phyloP scores from a whole-genome alignment of 2,329 filamentous ascomycete genomes.

The Parastagonospora avenae region DNA sequence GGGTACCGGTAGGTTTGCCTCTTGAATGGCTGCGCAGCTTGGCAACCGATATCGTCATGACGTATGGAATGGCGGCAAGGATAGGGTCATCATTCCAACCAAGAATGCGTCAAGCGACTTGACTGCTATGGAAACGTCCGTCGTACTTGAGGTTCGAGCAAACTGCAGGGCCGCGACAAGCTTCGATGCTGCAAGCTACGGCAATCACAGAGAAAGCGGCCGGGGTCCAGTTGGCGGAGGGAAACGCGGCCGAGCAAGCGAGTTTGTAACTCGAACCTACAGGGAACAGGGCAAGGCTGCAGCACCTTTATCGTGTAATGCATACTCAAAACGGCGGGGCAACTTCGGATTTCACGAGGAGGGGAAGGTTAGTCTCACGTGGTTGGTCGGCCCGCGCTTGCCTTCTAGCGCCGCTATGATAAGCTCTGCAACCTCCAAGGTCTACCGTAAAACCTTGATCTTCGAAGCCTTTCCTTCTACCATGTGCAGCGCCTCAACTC shows the following conservation, averaged over 20 bases:
- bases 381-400: conserved; percentile 22
- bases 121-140: conserved; percentile 2
- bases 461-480: conserved; percentile 9
- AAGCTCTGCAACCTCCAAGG: conserved; percentile 16
- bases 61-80: conserved; percentile 13
- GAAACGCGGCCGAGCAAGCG: conserved; percentile 17
- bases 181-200: conserved; percentile 6
- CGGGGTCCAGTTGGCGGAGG: not conserved
- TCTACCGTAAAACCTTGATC: conserved; percentile 24
- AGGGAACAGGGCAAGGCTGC: conserved; percentile 18
- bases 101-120: conserved; percentile 7
- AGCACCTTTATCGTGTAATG: conserved; percentile 14
- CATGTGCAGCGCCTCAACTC: conserved; percentile 19
- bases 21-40: conserved; percentile 14
- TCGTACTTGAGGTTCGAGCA: not conserved
- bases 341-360: conserved; percentile 12
- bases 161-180: not conserved
- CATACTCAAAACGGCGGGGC: conserved; percentile 12
- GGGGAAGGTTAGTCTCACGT: conserved; percentile 12
- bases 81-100: conserved; percentile 7
- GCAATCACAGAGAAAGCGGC: not conserved
- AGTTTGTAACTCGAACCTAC: conserved; percentile 10
- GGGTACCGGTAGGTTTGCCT: conserved; percentile 14
- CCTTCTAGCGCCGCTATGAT: conserved; percentile 20
- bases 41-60: conserved; percentile 19